These are phyloP conservation scores for Fomitopsis betulina DNA, from an alignment of 1,284 basidiomycete species.

Conservation along the genomic window DNA sequence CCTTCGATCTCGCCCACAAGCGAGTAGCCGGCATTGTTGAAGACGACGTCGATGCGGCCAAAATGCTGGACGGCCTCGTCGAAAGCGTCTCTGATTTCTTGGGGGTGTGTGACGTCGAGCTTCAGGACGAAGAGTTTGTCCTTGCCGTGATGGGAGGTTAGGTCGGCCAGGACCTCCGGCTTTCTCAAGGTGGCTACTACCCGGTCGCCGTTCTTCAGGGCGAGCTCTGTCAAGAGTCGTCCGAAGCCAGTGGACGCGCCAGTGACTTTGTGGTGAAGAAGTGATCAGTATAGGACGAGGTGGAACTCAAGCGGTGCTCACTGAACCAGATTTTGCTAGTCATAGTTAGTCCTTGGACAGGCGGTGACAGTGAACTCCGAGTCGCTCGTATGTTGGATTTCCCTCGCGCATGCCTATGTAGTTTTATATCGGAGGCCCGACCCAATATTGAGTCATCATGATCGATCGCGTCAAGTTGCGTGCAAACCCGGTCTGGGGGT, in stretches of 20 bases:
- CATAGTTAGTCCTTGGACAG: not conserved
- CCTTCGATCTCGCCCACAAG: conserved; percentile 14
- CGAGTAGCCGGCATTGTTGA: conserved; percentile 15
- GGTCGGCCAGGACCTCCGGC: conserved; percentile 11
- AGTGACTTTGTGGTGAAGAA: conserved; percentile 11
- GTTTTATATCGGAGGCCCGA: too few species aligned
- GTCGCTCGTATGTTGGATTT: too few species aligned
- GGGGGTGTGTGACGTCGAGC: conserved; percentile 13
- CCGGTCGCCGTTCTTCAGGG: conserved; percentile 13
- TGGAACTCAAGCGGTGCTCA: not conserved
- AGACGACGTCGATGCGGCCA: conserved; percentile 14
- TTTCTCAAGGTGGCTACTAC: conserved; percentile 15
- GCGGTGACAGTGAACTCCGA: too few species aligned
- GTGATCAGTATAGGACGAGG: not conserved
- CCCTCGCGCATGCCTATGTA: too few species aligned
- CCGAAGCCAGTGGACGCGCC: conserved; percentile 16
- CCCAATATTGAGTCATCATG: too few species aligned
- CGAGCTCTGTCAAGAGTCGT: conserved; percentile 6
- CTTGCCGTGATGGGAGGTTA: conserved; percentile 9
- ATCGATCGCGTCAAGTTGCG: too few species aligned
- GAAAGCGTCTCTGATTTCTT: conserved; percentile 10
- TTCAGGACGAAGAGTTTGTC: conserved; percentile 12
- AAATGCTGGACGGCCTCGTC: conserved; percentile 7
- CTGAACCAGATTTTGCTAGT: not conserved
- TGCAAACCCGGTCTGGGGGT: too few species aligned